phyloP scores from a whole-genome alignment of 441 rosid species.

The Aleurites moluccanus region DNA sequence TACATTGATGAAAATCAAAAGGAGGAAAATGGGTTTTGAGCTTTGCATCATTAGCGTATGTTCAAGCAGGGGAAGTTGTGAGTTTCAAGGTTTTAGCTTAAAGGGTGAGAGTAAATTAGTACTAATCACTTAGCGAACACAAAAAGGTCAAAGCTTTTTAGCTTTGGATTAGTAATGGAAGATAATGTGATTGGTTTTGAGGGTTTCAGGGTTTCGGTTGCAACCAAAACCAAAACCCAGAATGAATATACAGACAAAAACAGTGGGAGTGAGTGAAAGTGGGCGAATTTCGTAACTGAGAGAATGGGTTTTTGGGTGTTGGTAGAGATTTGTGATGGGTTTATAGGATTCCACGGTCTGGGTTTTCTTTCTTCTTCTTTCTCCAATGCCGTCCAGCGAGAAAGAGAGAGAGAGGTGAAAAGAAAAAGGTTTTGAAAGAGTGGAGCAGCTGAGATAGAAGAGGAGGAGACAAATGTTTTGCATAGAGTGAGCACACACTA shows the following conservation, averaged over 20 bases:
- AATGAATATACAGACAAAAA: neutral
- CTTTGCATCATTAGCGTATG: slow-evolving; percentile 18
- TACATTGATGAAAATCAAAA: slow-evolving; percentile 47
- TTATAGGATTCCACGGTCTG: slow-evolving; percentile 8
- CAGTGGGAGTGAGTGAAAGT: neutral
- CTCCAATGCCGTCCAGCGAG: slow-evolving; percentile 20
- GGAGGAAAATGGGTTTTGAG: slow-evolving; percentile 4
- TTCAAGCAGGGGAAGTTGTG: too few species aligned
- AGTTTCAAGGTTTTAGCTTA: too few species aligned
- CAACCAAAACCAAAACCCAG: slow-evolving; percentile 2
- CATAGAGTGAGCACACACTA: slow-evolving; percentile 23
- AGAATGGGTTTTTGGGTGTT: neutral
- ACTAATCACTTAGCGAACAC: neutral
- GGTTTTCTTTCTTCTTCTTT: neutral
- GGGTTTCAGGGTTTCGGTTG: slow-evolving; percentile 13
- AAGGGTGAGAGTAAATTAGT: too few species aligned
- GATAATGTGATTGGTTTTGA: slow-evolving; percentile 8
- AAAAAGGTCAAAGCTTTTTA: neutral
- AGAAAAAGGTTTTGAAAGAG: neutral
- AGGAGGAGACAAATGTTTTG: slow-evolving; percentile 21
- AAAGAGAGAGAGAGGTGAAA: neutral
- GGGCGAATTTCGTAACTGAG: too few species aligned
- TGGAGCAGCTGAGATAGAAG: neutral
- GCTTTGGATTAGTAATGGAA: neutral
- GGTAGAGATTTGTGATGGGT: neutral